Percentiles rank a stretch among this genome's conserved stretches.
Evolutionary conservation across 805 yeast species (phyloP).

Genomic region (Cyberlindnera maclurae): DNA sequence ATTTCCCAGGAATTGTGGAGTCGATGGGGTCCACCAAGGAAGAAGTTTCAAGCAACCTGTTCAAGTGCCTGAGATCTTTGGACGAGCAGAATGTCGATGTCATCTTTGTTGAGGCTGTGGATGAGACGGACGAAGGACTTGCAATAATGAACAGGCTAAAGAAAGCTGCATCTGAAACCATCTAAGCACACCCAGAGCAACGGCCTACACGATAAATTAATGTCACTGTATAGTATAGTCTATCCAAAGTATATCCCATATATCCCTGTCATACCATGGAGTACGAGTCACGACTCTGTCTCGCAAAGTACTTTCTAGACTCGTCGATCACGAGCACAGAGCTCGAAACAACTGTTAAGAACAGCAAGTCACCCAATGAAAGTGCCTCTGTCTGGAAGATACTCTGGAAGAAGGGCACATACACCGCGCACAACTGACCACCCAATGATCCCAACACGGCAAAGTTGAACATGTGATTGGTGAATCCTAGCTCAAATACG

Average conservation of each 20-base stretch:
- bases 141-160: conserved; percentile 90
- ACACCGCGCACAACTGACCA: conserved; percentile 91
- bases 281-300: conserved; percentile 14
- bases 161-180: conserved; percentile 67
- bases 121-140: conserved; percentile 70
- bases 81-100: conserved; percentile 59
- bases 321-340: conserved; percentile 86
- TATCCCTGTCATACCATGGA: conserved; percentile 19
- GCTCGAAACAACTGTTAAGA: conserved; percentile 59
- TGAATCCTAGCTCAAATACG: conserved; percentile 70
- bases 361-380: conserved; percentile 57
- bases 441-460: conserved; percentile 84
- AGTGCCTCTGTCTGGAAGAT: conserved; percentile 95
- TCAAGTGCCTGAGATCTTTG: conserved; percentile 63
- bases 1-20: conserved; percentile 20
- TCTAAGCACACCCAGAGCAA: conserved; percentile 13
- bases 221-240: too few species aligned
- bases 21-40: conserved; percentile 36
- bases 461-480: conserved; percentile 84
- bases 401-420: conserved; percentile 85
- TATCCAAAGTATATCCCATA: too few species aligned
- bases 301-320: conserved; percentile 45
- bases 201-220: not conserved
- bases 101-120: conserved; percentile 80
- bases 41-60: conserved; percentile 70